These are phyloP conservation scores for Steccherinum ochraceum DNA, from an alignment of 768 basidiomycete genomes.

Conservation along the genomic window DNA sequence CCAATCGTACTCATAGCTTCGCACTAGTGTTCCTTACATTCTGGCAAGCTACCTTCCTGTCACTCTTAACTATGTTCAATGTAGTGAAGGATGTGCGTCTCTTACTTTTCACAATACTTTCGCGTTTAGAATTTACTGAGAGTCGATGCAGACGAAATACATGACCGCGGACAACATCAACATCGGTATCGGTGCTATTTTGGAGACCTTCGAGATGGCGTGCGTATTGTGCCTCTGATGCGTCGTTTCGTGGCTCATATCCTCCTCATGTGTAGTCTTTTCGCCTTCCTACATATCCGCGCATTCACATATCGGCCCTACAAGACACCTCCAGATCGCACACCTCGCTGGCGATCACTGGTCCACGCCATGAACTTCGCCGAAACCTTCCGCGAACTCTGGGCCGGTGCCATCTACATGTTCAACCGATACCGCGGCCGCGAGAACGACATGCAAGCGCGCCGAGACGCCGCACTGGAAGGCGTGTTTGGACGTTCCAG, in stretches of 20 bases:
- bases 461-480: slow-evolving; percentile 33
- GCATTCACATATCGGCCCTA: slow-evolving; percentile 72
- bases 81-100: slow-evolving; percentile 55
- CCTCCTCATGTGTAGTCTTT: slow-evolving; percentile 34
- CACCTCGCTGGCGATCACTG: slow-evolving; percentile 52
- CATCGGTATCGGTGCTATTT: slow-evolving; percentile 60
- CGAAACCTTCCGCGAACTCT: slow-evolving; percentile 61
- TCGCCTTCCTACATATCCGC: slow-evolving; percentile 63
- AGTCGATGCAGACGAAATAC: slow-evolving; percentile 41
- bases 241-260: slow-evolving; percentile 6
- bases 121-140: slow-evolving; percentile 4
- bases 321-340: slow-evolving; percentile 29
- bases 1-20: neutral
- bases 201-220: slow-evolving; percentile 76
- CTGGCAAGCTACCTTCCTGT: slow-evolving; percentile 65
- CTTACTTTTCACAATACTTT: neutral
- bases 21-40: slow-evolving; percentile 60
- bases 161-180: slow-evolving; percentile 74
- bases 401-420: slow-evolving; percentile 53
- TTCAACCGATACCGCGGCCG: slow-evolving; percentile 44
- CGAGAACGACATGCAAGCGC: slow-evolving; percentile 43
- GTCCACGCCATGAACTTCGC: slow-evolving; percentile 63
- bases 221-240: slow-evolving; percentile 23
- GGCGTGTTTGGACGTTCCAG: slow-evolving; percentile 26
- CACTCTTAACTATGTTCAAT: slow-evolving; percentile 47